Evolutionary conservation across 164 flowering plant species (phyloP), one percentile per base, ranked within the genome.

Genomic region (Taxillus chinensis): DNA sequence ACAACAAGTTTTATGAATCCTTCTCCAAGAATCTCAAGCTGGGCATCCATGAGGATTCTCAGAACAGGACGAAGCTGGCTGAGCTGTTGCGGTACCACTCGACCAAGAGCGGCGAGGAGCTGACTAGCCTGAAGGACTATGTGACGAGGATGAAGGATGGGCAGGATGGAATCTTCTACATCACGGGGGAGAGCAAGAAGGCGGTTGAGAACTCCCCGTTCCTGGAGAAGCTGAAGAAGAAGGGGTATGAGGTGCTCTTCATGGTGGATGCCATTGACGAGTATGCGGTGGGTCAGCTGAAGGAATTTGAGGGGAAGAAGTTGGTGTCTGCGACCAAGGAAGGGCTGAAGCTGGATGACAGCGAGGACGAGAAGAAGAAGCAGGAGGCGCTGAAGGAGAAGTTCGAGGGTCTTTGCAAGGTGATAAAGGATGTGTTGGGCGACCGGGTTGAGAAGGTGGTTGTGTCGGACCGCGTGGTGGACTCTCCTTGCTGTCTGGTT

Each of bases 91-190:
- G 83, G 27, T 80, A 77, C 67, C 83, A 80, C 71, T 77, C 83
- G 41, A 80, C 83, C 72, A 80, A 80, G 81, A 80, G 83, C 53
- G 83, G 83, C 0, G 83, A 80, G 40, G 83, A 80, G 70, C 16
- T 80, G 79, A 80, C 83, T 59, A 79, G 83, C 64, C 53, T 79
- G 61, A 79, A 79, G 73, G 82, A 79, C 67, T 79, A 79, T 15
- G 83, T 79, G 59, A 79, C 83, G n/a, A 72, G 83, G 66, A 80
- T 80, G 83, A 80, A 80, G 81, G 83, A 80, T 39, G 83, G 83
- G 8, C 83, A 80, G 73, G 75, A 37, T 51, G 81, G 75, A 3
- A 80, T 80, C 62, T 80, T 61, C 67, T 77, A 77, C 73, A 74
- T 77, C 59, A 74, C 80, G 38, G 79, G 79, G 41, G 79, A 76